phyloP scores from a whole-genome alignment of 2,329 filamentous ascomycete genomes.

The Colletotrichum sidae region DNA sequence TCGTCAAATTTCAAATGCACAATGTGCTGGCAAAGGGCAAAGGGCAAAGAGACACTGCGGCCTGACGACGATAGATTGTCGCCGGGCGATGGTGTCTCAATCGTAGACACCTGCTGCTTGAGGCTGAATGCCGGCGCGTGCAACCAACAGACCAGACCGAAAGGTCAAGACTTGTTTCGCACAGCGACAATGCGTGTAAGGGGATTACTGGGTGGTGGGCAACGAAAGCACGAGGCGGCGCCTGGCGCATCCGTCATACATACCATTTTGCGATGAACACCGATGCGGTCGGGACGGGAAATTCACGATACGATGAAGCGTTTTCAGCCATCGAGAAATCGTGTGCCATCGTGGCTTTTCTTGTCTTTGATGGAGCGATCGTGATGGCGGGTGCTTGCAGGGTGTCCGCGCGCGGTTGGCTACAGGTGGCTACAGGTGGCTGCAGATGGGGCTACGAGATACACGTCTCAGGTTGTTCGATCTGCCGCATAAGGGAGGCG shows the following conservation, averaged over 20 bases:
- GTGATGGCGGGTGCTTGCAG: slow-evolving; percentile 1
- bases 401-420: background rate
- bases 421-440: background rate
- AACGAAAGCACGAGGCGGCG: background rate
- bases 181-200: background rate
- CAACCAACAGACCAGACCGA: background rate
- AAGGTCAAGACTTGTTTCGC: background rate
- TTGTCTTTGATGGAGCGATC: background rate
- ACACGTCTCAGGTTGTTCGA: too few relatives aligned
- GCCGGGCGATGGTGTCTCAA: slow-evolving; percentile 13
- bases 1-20: background rate
- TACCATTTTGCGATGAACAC: slow-evolving; percentile 1
- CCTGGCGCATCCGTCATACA: slow-evolving; percentile 10
- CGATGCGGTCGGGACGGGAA: background rate
- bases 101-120: slow-evolving; percentile 19
- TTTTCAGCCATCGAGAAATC: slow-evolving; percentile 23
- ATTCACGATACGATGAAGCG: slow-evolving; percentile 9
- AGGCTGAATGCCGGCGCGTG: background rate
- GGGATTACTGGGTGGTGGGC: too few relatives aligned
- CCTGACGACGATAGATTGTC: slow-evolving; percentile 17
- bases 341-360: slow-evolving; percentile 18
- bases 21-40: slow-evolving; percentile 11
- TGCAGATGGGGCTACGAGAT: too few relatives aligned
- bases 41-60: background rate
- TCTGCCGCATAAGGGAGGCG: too few relatives aligned